Conservation (phyloP, 1,139 yeast species). For the Pichia sp. region DNA sequence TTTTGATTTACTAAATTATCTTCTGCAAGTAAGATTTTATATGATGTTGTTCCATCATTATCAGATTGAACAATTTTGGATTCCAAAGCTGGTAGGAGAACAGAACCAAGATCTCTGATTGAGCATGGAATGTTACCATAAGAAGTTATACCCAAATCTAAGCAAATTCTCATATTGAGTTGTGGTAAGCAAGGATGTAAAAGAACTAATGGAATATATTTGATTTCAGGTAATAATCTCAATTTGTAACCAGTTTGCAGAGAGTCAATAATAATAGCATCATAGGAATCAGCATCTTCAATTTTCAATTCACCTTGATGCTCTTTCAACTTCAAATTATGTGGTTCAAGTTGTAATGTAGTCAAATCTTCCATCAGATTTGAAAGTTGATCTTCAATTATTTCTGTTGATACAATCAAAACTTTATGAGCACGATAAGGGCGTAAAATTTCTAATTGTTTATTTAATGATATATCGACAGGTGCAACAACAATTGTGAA, state of each 20-base stretch:
- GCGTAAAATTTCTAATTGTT: constrained; percentile 60
- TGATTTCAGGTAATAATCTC: constrained; percentile 63
- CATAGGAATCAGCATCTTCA: constrained; percentile 56
- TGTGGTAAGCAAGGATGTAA: constrained; percentile 73
- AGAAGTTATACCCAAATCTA: constrained; percentile 80
- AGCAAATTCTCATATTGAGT: constrained; percentile 71
- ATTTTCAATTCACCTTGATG: constrained; percentile 41
- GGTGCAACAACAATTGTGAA: constrained; percentile 75
- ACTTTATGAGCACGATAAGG: constrained; percentile 70
- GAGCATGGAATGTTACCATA: constrained; percentile 87
- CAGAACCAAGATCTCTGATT: constrained; percentile 72
- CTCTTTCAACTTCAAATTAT: constrained; percentile 21
- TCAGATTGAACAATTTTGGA: constrained; percentile 74
- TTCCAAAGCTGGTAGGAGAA: constrained; percentile 77
- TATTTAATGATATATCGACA: constrained; percentile 54
- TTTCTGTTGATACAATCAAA: constrained; percentile 58
- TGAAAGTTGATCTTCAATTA: constrained; percentile 34
- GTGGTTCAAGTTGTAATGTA: constrained; percentile 42
- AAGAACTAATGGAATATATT: constrained; percentile 73
- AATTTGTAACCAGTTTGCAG: constrained; percentile 66
- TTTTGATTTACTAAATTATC: constrained; percentile 84
- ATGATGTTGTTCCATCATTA: constrained; percentile 70
- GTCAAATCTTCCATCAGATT: constrained; percentile 37
- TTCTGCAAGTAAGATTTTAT: constrained; percentile 72
- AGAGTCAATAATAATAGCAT: constrained; percentile 75